phyloP scores from a whole-genome alignment of 2,329 filamentous ascomycete species.

The Phaeosphaeriaceae sp. region DNA sequence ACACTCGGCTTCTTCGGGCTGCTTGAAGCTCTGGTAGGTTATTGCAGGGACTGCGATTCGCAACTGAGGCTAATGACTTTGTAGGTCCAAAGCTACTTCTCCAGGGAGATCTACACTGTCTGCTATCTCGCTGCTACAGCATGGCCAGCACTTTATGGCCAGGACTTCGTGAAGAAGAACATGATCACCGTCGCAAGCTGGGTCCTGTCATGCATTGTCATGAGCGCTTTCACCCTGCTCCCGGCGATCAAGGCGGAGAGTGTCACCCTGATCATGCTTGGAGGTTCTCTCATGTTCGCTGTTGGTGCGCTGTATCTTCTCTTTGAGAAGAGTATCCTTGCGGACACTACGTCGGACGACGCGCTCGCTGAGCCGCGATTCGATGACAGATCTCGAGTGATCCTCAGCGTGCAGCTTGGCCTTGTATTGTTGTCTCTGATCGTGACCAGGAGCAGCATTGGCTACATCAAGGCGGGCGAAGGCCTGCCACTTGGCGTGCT shows the following conservation, averaged over 20 bases:
- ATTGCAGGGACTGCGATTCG: neutral
- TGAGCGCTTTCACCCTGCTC: conserved; percentile 91
- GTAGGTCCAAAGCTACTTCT: conserved; percentile 89
- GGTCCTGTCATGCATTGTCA: conserved; percentile 76
- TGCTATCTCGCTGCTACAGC: conserved; percentile 77
- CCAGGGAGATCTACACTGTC: conserved; percentile 83
- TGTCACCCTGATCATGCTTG: conserved; percentile 73
- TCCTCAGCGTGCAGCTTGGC: conserved; percentile 76
- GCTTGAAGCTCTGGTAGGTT: conserved; percentile 72
- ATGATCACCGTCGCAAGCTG: conserved; percentile 71
- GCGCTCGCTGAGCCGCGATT: conserved; percentile 35
- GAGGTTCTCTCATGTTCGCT: conserved; percentile 78
- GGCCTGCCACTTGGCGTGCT: conserved; percentile 90
- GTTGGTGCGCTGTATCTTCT: conserved; percentile 79
- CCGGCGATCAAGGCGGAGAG: conserved; percentile 87
- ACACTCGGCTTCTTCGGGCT: conserved; percentile 72
- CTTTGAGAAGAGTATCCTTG: conserved; percentile 72
- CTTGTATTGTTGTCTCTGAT: conserved; percentile 81
- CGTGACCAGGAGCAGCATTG: conserved; percentile 85
- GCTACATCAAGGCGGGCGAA: conserved; percentile 82
- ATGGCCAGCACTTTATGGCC: conserved; percentile 80
- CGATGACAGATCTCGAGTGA: conserved; percentile 61
- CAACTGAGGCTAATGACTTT: conserved; percentile 1
- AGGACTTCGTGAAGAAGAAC: conserved; percentile 74
- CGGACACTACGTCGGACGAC: conserved; percentile 47